Percentiles rank a stretch among this genome's conserved stretches.
These are phyloP conservation scores for Candida manassasensis DNA, from an alignment of 805 yeast genomes.

Conservation along the genomic window DNA sequence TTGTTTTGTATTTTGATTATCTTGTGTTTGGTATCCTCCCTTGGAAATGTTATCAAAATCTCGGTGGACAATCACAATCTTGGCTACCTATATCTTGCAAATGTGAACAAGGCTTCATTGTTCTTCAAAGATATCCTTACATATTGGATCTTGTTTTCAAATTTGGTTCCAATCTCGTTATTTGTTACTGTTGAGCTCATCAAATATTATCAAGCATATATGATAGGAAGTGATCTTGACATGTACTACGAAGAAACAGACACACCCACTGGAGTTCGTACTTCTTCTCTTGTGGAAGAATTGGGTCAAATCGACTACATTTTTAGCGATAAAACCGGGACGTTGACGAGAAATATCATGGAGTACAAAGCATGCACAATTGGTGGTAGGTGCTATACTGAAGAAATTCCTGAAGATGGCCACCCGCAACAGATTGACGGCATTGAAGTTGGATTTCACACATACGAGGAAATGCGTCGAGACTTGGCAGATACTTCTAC, in stretches of 20 bases:
- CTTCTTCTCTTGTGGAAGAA: constrained; percentile 94
- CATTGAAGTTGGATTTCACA: constrained; percentile 71
- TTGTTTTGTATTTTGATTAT: constrained; percentile 75
- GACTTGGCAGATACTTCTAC: constrained; percentile 42
- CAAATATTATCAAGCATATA: constrained; percentile 90
- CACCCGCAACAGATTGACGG: constrained; percentile 70
- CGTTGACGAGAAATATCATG: constrained; percentile 93
- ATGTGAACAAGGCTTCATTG: constrained; percentile 59
- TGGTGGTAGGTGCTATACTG: constrained; percentile 86
- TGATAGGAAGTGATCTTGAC: constrained; percentile 92
- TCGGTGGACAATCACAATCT: constrained; percentile 48
- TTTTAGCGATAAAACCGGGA: constrained; percentile 96
- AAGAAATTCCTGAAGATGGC: constrained; percentile 86
- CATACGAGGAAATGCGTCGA: constrained; percentile 56
- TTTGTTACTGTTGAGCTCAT: constrained; percentile 95
- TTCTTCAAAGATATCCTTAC: constrained; percentile 88
- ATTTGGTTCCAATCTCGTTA: constrained; percentile 93
- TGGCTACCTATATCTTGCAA: constrained; percentile 63
- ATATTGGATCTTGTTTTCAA: constrained; percentile 93
- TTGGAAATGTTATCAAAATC: constrained; percentile 80
- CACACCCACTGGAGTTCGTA: constrained; percentile 92
- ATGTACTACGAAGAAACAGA: constrained; percentile 84
- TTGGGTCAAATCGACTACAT: constrained; percentile 95
- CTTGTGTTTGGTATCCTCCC: constrained; percentile 72
- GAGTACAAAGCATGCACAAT: constrained; percentile 91